These are phyloP conservation scores for Tulasnella sp. DNA, from an alignment of 768 basidiomycete genomes.

Conservation along the genomic window DNA sequence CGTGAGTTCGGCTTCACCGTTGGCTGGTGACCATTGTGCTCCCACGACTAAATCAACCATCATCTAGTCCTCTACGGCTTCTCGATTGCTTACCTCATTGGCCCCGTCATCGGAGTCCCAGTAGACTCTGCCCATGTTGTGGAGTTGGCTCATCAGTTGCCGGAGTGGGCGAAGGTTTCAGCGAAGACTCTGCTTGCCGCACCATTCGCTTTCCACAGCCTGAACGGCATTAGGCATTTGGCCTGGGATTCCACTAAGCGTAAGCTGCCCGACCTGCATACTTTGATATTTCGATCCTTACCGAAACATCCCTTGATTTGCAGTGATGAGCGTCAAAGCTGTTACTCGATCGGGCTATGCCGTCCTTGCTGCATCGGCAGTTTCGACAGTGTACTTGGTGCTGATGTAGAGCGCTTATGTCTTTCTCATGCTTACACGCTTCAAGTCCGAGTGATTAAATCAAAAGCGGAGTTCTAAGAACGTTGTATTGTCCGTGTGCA, in stretches of 20 bases:
- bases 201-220: conserved; percentile 83
- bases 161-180: conserved; percentile 62
- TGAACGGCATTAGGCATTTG: conserved; percentile 86
- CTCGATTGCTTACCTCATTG: conserved; percentile 73
- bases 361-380: conserved; percentile 66
- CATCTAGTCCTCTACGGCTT: conserved; percentile 72
- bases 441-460: conserved; percentile 16
- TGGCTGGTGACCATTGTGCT: background rate
- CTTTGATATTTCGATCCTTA: background rate
- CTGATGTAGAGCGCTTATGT: conserved; percentile 29
- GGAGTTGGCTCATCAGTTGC: conserved; percentile 56
- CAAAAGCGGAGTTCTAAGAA: conserved; percentile 9
- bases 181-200: conserved; percentile 70
- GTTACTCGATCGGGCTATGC: conserved; percentile 74
- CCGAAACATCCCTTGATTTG: conserved; percentile 7
- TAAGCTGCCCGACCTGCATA: conserved; percentile 35
- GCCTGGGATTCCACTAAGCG: conserved; percentile 83
- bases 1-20: conserved; percentile 32
- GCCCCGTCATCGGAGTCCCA: conserved; percentile 48
- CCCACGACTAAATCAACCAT: background rate
- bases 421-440: background rate
- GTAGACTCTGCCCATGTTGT: conserved; percentile 74
- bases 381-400: conserved; percentile 63
- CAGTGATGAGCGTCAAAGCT: conserved; percentile 72
- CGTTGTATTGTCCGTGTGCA: too few relatives aligned